phyloP scores from a whole-genome alignment of 176 grass and related monocot genomes.

The Saccharum spontaneum region DNA sequence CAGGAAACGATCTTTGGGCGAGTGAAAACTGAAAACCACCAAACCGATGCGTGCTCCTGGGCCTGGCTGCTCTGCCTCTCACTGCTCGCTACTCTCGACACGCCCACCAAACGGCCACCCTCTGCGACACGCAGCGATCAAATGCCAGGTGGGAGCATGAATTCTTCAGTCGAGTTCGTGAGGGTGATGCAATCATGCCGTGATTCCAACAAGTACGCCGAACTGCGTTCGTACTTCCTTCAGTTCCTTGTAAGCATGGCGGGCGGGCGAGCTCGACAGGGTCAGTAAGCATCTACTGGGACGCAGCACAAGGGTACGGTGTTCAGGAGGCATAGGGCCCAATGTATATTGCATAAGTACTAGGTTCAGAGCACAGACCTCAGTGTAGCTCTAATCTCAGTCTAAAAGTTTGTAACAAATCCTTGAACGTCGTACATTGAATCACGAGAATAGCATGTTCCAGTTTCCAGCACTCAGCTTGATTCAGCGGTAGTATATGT shows the following conservation, averaged over 20 bases:
- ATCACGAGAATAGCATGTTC: background rate
- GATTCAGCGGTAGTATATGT: background rate
- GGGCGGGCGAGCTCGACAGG: background rate
- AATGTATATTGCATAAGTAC: background rate
- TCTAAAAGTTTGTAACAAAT: slow-evolving; percentile 12
- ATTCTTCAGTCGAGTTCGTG: background rate
- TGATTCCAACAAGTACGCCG: background rate
- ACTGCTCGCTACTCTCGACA: background rate
- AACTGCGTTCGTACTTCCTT: background rate
- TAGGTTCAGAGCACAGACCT: background rate
- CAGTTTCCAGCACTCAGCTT: background rate
- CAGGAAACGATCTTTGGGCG: background rate
- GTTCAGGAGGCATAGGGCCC: background rate
- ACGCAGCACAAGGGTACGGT: background rate
- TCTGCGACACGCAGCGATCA: background rate
- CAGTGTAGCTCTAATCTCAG: background rate
- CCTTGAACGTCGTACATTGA: background rate
- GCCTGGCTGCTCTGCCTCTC: background rate
- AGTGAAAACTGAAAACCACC: background rate
- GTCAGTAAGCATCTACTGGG: background rate
- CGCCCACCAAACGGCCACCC: background rate
- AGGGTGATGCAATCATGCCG: background rate
- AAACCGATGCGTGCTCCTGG: background rate
- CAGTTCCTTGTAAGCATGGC: background rate
- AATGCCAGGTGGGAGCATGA: background rate